Conservation (phyloP, 768 basidiomycete species). For the Lactarius sanguifluus region DNA sequence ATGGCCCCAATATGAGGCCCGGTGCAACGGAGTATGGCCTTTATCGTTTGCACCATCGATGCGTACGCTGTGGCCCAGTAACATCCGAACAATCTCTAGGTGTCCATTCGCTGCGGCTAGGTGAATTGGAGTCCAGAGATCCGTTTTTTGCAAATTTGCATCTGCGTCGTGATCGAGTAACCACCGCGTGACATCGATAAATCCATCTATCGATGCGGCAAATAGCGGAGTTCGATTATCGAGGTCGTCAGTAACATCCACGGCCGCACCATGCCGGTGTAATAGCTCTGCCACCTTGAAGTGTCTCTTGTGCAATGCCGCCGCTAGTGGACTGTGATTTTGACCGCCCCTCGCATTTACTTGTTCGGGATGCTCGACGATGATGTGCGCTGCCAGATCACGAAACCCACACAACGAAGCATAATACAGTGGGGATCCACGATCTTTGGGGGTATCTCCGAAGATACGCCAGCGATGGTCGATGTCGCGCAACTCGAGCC, state of each 20-base stretch:
- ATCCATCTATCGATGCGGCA: neutral
- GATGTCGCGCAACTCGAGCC: neutral
- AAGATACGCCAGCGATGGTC: neutral
- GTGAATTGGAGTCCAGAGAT: neutral
- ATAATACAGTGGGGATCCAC: neutral
- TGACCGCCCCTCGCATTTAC: neutral
- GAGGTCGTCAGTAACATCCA: neutral
- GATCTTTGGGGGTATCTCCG: fast-evolving
- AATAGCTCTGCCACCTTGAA: neutral
- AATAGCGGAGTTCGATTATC: neutral
- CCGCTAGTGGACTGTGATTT: neutral
- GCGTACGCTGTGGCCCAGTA: neutral
- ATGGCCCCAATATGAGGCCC: too few species aligned
- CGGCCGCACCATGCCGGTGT: neutral
- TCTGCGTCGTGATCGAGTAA: neutral
- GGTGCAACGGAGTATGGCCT: neutral
- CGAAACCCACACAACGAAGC: neutral
- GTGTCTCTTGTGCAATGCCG: neutral
- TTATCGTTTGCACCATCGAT: neutral
- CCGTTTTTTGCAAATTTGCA: neutral
- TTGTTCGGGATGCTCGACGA: neutral
- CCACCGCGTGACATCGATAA: neutral
- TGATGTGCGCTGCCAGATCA: neutral
- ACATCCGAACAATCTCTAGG: neutral
- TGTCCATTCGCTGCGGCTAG: neutral